A percentile compares a stretch with the other conserved stretches of the same genome.
phyloP scores from a whole-genome alignment of 108 stramenopile species.

The Cafeteria roenbergensis region DNA sequence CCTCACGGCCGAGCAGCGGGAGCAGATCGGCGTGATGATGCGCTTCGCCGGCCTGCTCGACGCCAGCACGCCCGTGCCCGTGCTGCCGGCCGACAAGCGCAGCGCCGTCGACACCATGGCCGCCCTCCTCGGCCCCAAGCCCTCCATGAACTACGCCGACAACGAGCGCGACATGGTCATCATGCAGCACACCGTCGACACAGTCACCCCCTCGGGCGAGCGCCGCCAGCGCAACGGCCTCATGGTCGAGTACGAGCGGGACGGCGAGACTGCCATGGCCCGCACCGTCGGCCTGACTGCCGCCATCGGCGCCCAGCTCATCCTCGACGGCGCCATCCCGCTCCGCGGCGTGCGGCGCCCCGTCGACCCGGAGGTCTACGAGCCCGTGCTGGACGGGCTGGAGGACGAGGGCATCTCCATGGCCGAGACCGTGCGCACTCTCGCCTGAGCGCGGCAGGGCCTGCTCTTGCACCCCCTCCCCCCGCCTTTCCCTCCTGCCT shows the following conservation, averaged over 20 bases:
- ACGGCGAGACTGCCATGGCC: constrained; percentile 27
- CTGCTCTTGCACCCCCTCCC: too few relatives aligned
- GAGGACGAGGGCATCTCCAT: constrained; percentile 6
- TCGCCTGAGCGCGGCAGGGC: too few relatives aligned
- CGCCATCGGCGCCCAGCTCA: constrained; percentile 26
- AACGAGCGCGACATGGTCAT: constrained; percentile 20
- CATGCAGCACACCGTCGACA: constrained; percentile 17
- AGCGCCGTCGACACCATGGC: neutral
- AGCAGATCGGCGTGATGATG: neutral
- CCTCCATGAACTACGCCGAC: neutral
- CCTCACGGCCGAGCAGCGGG: neutral
- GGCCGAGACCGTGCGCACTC: neutral
- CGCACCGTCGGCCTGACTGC: constrained; percentile 27
- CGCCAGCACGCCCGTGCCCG: neutral
- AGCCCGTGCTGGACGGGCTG: neutral
- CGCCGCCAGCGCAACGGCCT: neutral
- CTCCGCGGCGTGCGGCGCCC: neutral
- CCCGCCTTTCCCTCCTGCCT: too few relatives aligned
- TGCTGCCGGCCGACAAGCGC: neutral
- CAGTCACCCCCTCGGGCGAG: neutral
- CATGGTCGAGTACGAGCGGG: constrained; percentile 18
- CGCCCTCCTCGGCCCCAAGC: neutral
- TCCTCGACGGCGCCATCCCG: constrained; percentile 8
- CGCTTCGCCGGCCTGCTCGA: neutral
- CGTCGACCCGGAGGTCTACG: neutral